phyloP scores from a whole-genome alignment of 2,329 filamentous ascomycete species.

The Nothophaeocryptopus gaeumannii region DNA sequence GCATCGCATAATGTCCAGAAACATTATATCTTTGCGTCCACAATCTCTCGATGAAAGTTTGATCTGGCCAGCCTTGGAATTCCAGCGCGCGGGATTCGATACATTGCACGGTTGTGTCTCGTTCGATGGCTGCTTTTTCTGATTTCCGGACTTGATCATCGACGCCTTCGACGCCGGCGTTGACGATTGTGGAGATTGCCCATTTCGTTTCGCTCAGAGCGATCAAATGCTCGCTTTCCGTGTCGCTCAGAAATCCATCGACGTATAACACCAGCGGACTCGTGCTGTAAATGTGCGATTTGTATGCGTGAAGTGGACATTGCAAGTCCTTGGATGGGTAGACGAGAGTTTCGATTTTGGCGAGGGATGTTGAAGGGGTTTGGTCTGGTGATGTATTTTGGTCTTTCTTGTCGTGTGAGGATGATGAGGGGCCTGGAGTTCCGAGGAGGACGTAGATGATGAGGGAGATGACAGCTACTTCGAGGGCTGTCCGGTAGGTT shows the following conservation, averaged over 20 bases:
- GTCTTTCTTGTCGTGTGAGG: constrained; percentile 1
- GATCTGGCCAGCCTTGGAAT: constrained; percentile 59
- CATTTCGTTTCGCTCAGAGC: constrained; percentile 54
- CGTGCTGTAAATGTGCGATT: constrained; percentile 50
- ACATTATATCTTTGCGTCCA: constrained; percentile 60
- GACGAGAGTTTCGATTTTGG: constrained; percentile 40
- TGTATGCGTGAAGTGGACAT: constrained; percentile 40
- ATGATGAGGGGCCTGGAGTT: constrained; percentile 25
- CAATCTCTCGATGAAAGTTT: constrained; percentile 59
- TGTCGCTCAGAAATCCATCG: constrained; percentile 26
- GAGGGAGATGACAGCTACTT: constrained; percentile 31
- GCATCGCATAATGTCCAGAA: constrained; percentile 57
- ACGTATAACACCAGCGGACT: constrained; percentile 59
- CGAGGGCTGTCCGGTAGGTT: constrained; percentile 31
- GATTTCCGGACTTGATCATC: constrained; percentile 52
- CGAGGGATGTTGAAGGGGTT: constrained; percentile 13
- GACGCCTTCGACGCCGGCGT: constrained; percentile 46
- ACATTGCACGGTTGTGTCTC: constrained; percentile 53
- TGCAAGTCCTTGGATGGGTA: constrained; percentile 39
- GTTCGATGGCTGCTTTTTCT: constrained; percentile 50
- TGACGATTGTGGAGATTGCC: constrained; percentile 54
- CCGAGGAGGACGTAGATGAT: constrained; percentile 35
- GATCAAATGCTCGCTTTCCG: constrained; percentile 34
- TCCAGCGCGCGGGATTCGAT: constrained; percentile 57
- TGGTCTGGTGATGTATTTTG: neutral